Evolutionary conservation across 2,329 filamentous ascomycete genomes (phyloP), one percentile per base, ranked within the genome.

Genomic region (Claviceps capensis): DNA sequence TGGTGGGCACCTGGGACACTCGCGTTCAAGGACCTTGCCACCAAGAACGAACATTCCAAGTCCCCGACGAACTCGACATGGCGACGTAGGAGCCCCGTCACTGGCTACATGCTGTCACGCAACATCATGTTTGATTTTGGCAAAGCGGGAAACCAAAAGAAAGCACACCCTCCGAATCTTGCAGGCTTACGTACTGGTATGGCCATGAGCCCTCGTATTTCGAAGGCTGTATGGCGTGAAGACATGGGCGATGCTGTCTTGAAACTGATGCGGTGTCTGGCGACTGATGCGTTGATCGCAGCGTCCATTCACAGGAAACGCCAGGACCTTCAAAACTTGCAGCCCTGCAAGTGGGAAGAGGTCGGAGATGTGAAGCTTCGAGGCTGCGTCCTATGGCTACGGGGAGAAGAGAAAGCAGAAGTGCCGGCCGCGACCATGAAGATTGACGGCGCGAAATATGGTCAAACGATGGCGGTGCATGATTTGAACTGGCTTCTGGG

Each of bases 181-280:
- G 37, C 58, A 2, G 53, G 52, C 1, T 17, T 49, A 16, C 61
- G 64, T 7, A 58, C 51, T 13, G 67, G 67, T 16, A 63, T 65
- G 58, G 57, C 61, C 3, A 44, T 56, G 11, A 41, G 50, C 1
- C 43, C 55, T 6, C 44, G 59, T 3, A 26, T 48, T 1, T 46
- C 49, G 11, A 48, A 48, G 30, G 49, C 57, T 7, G 48, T 65
- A 19, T 67, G 62, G 58, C 72, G 79, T 34, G 42, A 65, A 5
- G 78, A 82, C 56, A 85, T 84, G 79, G 69, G 73, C 37, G 63
- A 67, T 0, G 67, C 76, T 26, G 59, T 85, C 0, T 65, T 82
- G 4, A 62, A 69, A 5, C 64, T 75, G 53, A 67, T 82, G 65
- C 73, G 77, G 4, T 63, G 70, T 5, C 64, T 70, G 1, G 67